Conservation (phyloP, 2,329 filamentous ascomycete species). For the Verticillium tricorpus region DNA sequence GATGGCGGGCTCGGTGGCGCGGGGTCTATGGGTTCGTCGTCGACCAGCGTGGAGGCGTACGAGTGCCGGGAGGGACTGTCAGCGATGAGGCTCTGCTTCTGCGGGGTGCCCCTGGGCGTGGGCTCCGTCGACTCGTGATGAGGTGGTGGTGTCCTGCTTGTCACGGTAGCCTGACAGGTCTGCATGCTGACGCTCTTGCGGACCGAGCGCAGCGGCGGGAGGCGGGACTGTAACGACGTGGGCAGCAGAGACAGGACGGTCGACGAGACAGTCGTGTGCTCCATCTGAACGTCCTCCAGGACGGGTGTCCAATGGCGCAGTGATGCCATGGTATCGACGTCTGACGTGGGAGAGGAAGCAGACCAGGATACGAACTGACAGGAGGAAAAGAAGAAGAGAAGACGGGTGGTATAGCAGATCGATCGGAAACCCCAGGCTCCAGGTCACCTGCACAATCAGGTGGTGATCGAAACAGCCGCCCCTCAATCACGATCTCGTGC, state of each 20-base stretch:
- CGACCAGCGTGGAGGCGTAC: background rate
- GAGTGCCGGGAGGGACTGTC: background rate
- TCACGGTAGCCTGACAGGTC: slow-evolving; percentile 8
- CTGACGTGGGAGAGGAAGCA: background rate
- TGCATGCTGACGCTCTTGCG: slow-evolving; percentile 31
- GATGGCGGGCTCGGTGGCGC: slow-evolving; percentile 19
- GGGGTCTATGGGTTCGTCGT: background rate
- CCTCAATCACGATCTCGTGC: background rate
- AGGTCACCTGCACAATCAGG: background rate
- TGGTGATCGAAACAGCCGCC: background rate
- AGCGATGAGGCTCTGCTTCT: background rate
- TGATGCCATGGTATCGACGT: slow-evolving; percentile 8
- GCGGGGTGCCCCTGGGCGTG: background rate
- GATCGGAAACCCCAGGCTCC: background rate
- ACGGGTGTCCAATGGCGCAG: slow-evolving; percentile 13
- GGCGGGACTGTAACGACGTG: slow-evolving; percentile 42
- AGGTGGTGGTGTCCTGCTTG: slow-evolving; percentile 6
- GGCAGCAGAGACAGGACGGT: slow-evolving; percentile 52
- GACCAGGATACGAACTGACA: background rate
- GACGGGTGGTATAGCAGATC: background rate
- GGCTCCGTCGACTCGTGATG: background rate
- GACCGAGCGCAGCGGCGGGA: slow-evolving; percentile 47
- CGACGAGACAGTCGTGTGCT: slow-evolving; percentile 31
- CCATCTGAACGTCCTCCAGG: slow-evolving; percentile 23
- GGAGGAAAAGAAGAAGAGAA: background rate